These are phyloP conservation scores for Termitomyces sp. DNA, from an alignment of 1,284 basidiomycete species.

Conservation along the genomic window DNA sequence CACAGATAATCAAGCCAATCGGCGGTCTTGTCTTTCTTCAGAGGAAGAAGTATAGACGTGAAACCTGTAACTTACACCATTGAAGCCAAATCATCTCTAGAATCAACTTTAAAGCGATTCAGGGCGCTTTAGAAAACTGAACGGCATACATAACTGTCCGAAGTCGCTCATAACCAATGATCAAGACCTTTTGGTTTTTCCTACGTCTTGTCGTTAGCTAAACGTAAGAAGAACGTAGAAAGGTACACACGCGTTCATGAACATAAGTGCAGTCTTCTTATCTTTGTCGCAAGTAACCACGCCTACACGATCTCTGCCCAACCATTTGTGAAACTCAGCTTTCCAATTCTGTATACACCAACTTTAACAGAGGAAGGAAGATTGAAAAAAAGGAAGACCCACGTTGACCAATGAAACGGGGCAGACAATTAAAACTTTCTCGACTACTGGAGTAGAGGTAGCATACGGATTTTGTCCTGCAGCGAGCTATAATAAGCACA, in stretches of 20 bases:
- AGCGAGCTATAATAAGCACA: neutral
- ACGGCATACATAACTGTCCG: constrained; percentile 72
- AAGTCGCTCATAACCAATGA: constrained; percentile 94
- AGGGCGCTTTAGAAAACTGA: constrained; percentile 3
- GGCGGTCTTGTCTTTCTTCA: constrained; percentile 53
- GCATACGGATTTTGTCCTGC: constrained; percentile 83
- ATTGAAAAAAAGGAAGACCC: constrained; percentile 18
- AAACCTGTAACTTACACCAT: constrained; percentile 48
- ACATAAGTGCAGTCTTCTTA: constrained; percentile 65
- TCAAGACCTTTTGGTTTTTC: constrained; percentile 77
- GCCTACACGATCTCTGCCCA: constrained; percentile 77
- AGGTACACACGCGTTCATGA: constrained; percentile 58
- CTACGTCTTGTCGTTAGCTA: constrained; percentile 30
- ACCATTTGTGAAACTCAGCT: constrained; percentile 93
- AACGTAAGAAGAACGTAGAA: constrained; percentile 5
- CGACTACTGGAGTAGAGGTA: constrained; percentile 52
- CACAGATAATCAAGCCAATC: constrained; percentile 92
- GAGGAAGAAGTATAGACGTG: neutral
- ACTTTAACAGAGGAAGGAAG: neutral
- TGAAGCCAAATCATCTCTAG: constrained; percentile 54
- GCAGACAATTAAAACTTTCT: constrained; percentile 88
- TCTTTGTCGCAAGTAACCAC: constrained; percentile 81
- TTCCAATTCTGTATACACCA: constrained; percentile 78
- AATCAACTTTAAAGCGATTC: neutral
- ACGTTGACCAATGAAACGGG: constrained; percentile 89